Conservation (phyloP, 192 early-diverging fungal species). For the Backusella westeae region DNA sequence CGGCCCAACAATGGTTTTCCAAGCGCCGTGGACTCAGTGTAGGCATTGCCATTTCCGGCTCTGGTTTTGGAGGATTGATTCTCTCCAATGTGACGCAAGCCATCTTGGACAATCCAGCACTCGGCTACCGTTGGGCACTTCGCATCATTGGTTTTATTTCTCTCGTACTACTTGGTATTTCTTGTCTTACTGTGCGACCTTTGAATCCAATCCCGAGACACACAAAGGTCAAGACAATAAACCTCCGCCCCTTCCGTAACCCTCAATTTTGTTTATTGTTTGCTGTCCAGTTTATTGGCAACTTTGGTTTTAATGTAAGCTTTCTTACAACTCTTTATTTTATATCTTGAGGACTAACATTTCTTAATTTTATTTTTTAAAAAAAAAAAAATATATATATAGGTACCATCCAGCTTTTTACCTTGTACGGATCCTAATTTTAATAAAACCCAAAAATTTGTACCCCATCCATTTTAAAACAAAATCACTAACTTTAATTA, state of each 20-base stretch:
- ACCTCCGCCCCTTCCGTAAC: constrained; percentile 17
- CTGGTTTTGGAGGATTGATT: constrained; percentile 61
- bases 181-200: constrained; percentile 10
- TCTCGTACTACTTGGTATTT: constrained; percentile 10
- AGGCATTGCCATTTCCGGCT: constrained; percentile 69
- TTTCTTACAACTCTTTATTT: no score
- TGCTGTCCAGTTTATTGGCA: constrained; percentile 12
- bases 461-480: neutral
- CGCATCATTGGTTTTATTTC: constrained; percentile 30
- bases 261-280: constrained; percentile 18
- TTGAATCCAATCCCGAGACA: constrained; percentile 12
- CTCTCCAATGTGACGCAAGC: constrained; percentile 14
- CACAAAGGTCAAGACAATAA: constrained; percentile 10
- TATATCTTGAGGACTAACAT: no score
- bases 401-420: constrained; percentile 22
- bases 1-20: constrained; percentile 62
- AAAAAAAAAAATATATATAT: no score
- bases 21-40: constrained; percentile 64
- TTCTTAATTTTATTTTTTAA: no score
- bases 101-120: neutral
- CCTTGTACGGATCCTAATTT: constrained; percentile 8
- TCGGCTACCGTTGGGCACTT: constrained; percentile 23
- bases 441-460: neutral
- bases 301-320: constrained; percentile 26
- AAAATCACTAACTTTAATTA: neutral